Base-by-base conservation (phyloP, 208 protist genomes). In the Trypanosoma theileri region DNA sequence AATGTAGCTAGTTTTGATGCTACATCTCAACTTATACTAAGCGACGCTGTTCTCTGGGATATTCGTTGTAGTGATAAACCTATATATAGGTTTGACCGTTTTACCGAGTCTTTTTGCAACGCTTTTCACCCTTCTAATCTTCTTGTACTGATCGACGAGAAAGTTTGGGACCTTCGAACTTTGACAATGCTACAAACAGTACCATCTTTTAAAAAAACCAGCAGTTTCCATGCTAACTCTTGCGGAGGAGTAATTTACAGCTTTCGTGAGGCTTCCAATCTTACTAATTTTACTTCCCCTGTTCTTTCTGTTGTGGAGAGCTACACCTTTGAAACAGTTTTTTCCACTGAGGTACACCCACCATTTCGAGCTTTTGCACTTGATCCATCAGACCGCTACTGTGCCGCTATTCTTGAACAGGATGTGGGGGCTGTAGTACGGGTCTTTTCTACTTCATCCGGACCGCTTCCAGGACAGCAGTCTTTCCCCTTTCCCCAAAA, bases 1-100 rank as follows among this genome's bases (percentile, higher is more conserved):
- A 93, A 92, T 64, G 79, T 93, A 4, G 91, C 91, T 10, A 77
- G 84, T 12, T 94, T 96, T 76, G 84, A 96, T 69, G n/a, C 57
- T 17, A 75, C 78, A 22, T 88, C 85, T 40, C 76, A 82, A 26
- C 81, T 96, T 35, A 77, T 96, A 35, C 55, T 96, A n/a, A 86
- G 88, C 59, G 91, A 96, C 65, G 88, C 88, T 4, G 78, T 94
- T 60, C 59, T 96, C 51, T 96, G 91, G 88, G 91, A 96, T 71
- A 62, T 90, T 72, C 80, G 91, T 0, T 85, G 77, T 31, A 74
- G 77, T 59, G 75, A 87, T 26, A 81, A 80, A 51, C 87, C 91
- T 13, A 75, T 94, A 59, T 90, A 86, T 59, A 81, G 88, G 51
- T 96, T 96, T 70, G 91, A 96, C 65, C 81, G 88, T 55, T 89